These are phyloP conservation scores for Lactarius quietus DNA, from an alignment of 768 basidiomycete species.

Conservation along the genomic window DNA sequence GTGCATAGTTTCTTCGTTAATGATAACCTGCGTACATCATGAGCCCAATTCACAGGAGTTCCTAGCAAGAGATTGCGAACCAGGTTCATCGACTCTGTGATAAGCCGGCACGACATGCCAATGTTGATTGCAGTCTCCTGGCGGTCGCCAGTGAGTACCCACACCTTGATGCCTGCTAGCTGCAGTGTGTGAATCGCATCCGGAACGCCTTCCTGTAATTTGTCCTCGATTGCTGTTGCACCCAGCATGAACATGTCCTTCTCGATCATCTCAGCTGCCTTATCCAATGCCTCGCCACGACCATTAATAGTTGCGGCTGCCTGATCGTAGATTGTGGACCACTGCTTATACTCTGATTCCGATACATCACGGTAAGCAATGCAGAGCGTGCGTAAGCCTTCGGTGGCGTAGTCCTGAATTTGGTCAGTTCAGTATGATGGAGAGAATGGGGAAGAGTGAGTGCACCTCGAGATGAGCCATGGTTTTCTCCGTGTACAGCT, in stretches of 20 bases:
- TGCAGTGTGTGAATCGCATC: constrained; percentile 97
- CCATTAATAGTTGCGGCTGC: constrained; percentile 96
- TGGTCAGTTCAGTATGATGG: constrained; percentile 11
- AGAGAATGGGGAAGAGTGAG: constrained; percentile 1
- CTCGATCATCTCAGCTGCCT: constrained; percentile 94
- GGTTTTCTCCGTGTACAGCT: constrained; percentile 83
- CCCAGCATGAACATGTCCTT: constrained; percentile 90
- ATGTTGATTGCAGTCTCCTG: constrained; percentile 99
- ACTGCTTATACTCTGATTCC: constrained; percentile 85
- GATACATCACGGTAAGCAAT: constrained; percentile 92
- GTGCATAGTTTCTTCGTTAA: constrained; percentile 83
- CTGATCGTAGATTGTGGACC: constrained; percentile 83
- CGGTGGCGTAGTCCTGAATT: constrained; percentile 87
- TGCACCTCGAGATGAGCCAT: constrained; percentile 84
- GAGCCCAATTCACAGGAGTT: background rate
- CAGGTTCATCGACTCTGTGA: constrained; percentile 98
- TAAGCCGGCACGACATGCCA: constrained; percentile 94
- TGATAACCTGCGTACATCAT: constrained; percentile 62
- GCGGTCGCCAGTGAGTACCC: constrained; percentile 97
- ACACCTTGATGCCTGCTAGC: constrained; percentile 98
- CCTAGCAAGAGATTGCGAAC: constrained; percentile 40
- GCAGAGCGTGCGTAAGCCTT: constrained; percentile 95
- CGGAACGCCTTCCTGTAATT: constrained; percentile 96
- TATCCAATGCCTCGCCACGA: constrained; percentile 90
- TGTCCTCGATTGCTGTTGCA: constrained; percentile 98